Evolutionary conservation across 2,329 filamentous ascomycete genomes (phyloP).

Genomic region (Apiospora aurea): DNA sequence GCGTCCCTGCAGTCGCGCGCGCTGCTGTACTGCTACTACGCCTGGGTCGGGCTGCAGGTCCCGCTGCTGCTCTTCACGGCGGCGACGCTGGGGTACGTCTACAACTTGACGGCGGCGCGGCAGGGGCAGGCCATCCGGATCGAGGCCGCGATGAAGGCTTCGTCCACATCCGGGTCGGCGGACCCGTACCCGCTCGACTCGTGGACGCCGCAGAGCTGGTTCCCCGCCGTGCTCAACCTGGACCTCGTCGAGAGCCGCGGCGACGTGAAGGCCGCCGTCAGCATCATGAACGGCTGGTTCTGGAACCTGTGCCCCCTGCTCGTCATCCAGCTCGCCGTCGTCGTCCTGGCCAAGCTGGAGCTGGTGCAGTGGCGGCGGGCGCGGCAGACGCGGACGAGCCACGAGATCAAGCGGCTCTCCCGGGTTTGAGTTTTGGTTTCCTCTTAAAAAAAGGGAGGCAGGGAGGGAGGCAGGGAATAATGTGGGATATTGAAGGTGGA

Average conservation of each 20-base stretch:
- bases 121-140: constrained; percentile 43
- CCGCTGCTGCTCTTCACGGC: constrained; percentile 46
- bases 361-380: constrained; percentile 15
- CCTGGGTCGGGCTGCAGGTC: constrained; percentile 44
- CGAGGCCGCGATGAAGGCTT: constrained; percentile 31
- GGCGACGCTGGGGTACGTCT: constrained; percentile 47
- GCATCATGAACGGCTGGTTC: constrained; percentile 45
- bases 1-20: constrained; percentile 3
- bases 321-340: constrained; percentile 36
- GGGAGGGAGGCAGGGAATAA: neutral
- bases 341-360: constrained; percentile 27
- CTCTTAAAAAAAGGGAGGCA: neutral
- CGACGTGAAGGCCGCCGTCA: constrained; percentile 38
- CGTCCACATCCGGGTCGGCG: constrained; percentile 25
- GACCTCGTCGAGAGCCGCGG: constrained; percentile 36
- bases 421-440: neutral
- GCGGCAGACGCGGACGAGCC: constrained; percentile 3
- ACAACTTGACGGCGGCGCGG: constrained; percentile 41
- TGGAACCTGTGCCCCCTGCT: constrained; percentile 46
- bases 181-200: constrained; percentile 39
- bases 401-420: constrained; percentile 15
- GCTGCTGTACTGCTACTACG: constrained; percentile 39
- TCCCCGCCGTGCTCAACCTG: constrained; percentile 43
- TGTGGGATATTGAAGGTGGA: neutral
- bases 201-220: constrained; percentile 52